Evolutionary conservation across 2,329 filamentous ascomycete genomes (phyloP).

Genomic region (Seiridium unicorne): DNA sequence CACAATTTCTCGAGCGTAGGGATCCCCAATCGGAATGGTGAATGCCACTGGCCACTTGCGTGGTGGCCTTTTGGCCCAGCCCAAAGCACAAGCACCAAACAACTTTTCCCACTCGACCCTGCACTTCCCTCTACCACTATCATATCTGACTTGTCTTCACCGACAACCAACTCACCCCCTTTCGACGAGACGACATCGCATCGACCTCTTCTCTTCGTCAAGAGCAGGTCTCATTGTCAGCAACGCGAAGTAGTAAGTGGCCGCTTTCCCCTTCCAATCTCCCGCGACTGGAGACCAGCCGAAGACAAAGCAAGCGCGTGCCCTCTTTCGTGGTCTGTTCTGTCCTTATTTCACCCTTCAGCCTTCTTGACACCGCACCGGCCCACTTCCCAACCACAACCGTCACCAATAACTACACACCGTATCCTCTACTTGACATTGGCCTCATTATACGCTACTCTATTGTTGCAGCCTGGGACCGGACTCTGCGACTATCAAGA

Average conservation of each 20-base stretch:
- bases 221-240: conserved; percentile 33
- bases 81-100: neutral
- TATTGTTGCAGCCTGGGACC: conserved; percentile 10
- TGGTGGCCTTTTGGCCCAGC: neutral
- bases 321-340: neutral
- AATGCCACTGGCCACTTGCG: neutral
- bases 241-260: conserved; percentile 23
- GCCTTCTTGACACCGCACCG: conserved; percentile 2
- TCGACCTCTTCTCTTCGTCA: conserved; percentile 29
- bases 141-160: conserved; percentile 25
- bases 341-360: conserved; percentile 6
- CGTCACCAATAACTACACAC: neutral
- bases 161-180: conserved; percentile 25
- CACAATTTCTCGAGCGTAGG: neutral
- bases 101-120: neutral
- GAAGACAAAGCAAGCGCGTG: conserved; percentile 17
- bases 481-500: neutral
- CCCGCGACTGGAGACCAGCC: neutral
- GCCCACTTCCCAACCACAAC: conserved; percentile 5
- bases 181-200: conserved; percentile 21
- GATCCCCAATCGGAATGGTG: neutral
- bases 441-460: neutral
- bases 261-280: neutral
- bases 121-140: neutral
- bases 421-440: neutral